Evolutionary conservation across 176 grass and related monocot species (phyloP), one percentile per base, ranked within the genome.

Genomic region (Eragrostis curvula): DNA sequence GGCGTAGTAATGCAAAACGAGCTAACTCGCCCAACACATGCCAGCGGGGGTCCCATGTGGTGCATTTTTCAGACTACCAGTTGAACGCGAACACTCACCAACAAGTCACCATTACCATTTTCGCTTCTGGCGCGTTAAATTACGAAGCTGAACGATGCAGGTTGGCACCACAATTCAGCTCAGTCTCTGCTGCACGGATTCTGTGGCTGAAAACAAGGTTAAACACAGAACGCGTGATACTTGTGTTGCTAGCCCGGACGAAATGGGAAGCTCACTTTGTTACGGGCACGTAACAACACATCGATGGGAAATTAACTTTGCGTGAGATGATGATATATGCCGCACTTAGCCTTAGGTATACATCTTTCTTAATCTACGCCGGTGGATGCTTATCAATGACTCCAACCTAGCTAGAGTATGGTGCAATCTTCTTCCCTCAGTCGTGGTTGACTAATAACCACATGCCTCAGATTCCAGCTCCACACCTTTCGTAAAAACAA

Each of bases 321-420:
- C 56, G 56, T 61, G 23, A 28, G 12, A 48, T 36, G 32, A 36
- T 36, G 32, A 36, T 36, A 36, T 2, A 36, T 36, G 4, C 32
- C 32, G 32, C 32, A 36, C 32, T 36, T 4, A 36, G 2, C 32
- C 32, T 36, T 36, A 36, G 32, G 3, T 2, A 36, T 4, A 36
- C 32, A 36, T 36, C 4, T 36, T 36, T 36, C 32, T 36, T 36
- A 36, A 36, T 3, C 58, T 9, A 9, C 2, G n/a, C 43, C 23
- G 41, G 41, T 47, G 41, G 42, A 64, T 64, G 44, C 75, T 30
- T 64, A 59, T 30, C 44, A 61, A 63, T 48, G 75, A 78, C 45
- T 29, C 59, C 21, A n/a, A 59, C 8, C 51, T 20, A 3, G 40
- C 39, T 44, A 12, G 57, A 45, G 40, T 61, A 9, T 30, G 18